Evolutionary conservation across 108 stramenopile species (phyloP).

Genomic region (Pseudonitzschia delicatissima): DNA sequence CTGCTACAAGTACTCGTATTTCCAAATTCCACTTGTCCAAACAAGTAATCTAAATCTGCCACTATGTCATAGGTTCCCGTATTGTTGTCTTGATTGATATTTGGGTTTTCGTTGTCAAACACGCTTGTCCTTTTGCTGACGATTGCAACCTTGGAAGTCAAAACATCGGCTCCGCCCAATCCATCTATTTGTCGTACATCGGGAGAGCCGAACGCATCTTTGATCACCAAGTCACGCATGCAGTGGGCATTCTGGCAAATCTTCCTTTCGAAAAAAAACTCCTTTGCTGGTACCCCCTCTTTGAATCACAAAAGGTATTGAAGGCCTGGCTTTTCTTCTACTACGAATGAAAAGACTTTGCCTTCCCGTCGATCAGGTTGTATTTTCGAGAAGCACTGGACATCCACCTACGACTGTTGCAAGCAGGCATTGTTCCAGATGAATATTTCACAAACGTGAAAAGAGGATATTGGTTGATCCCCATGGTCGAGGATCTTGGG

Average conservation of each 20-base stretch:
- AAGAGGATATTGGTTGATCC: no score
- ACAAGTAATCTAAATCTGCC: conserved; percentile 1
- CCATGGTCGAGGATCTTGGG: no score
- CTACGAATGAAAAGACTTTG: no score
- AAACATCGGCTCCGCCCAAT: neutral
- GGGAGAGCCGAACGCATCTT: conserved; percentile 1
- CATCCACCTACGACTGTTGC: no score
- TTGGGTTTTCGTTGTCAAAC: neutral
- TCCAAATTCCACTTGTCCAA: conserved; percentile 7
- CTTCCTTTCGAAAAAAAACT: neutral
- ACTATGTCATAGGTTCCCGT: neutral
- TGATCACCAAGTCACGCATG: neutral
- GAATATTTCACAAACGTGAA: no score
- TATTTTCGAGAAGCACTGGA: no score
- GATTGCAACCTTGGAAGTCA: conserved; percentile 3
- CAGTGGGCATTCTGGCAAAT: neutral
- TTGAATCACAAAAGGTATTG: neutral
- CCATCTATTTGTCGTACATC: conserved; percentile 8
- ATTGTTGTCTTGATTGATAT: neutral
- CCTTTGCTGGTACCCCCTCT: neutral
- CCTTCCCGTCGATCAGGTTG: no score
- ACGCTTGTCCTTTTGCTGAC: neutral
- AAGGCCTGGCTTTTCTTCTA: neutral
- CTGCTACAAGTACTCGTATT: neutral
- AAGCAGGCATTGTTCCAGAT: no score